These are phyloP conservation scores for Verbascum thapsus DNA, from an alignment of 257 asterid genomes.

Conservation along the genomic window DNA sequence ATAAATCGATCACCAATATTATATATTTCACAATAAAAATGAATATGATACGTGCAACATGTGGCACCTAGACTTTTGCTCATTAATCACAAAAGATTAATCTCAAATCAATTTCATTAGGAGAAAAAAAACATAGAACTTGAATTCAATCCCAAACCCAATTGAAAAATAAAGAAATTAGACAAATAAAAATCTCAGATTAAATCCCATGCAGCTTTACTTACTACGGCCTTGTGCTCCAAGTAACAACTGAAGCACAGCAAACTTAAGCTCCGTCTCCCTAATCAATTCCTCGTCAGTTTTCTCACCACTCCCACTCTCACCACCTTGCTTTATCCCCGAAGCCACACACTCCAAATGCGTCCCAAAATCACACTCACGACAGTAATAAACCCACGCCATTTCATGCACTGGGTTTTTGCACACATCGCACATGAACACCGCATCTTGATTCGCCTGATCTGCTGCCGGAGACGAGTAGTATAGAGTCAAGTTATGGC, in stretches of 20 bases:
- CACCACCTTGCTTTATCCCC: conserved; percentile 28
- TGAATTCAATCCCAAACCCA: no score
- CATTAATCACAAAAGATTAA: no score
- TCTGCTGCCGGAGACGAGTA: conserved; percentile 49
- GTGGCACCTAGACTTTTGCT: no score
- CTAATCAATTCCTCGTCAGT: conserved; percentile 35
- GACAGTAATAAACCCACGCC: conserved; percentile 69
- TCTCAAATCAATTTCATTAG: no score
- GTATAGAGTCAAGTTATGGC: conserved; percentile 46
- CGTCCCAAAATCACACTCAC: conserved; percentile 66
- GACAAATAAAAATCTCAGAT: no score
- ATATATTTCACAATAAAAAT: no score
- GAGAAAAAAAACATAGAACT: no score
- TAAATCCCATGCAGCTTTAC: conserved; percentile 4
- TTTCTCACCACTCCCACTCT: conserved; percentile 10
- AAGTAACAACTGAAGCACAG: conserved; percentile 40
- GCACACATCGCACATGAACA: conserved; percentile 59
- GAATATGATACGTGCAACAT: no score
- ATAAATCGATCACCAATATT: no score
- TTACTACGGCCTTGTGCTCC: conserved; percentile 18
- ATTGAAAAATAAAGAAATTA: no score
- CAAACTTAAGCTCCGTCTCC: conserved; percentile 38
- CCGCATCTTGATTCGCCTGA: conserved; percentile 36
- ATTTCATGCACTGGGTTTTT: conserved; percentile 50
- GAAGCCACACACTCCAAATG: conserved; percentile 65